These are phyloP conservation scores for Tolypocladium ophioglossoides DNA, from an alignment of 2,329 filamentous ascomycete species.

Conservation along the genomic window DNA sequence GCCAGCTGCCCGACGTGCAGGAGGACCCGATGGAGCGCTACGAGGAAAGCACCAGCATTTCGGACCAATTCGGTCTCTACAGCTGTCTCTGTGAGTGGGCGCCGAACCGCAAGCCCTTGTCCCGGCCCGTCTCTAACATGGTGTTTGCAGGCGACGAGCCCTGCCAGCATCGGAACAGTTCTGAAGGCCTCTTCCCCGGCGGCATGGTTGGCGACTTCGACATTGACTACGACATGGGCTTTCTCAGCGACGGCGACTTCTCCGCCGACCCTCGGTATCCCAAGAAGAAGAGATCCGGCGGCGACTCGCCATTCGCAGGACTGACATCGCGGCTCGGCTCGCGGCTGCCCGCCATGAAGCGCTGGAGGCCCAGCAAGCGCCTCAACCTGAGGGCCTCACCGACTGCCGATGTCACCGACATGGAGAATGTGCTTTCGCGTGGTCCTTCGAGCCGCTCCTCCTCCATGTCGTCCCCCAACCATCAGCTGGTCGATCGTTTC, in stretches of 20 bases:
- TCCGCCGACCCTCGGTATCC: slow-evolving; percentile 27
- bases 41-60: slow-evolving; percentile 29
- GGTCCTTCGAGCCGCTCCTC: slow-evolving; percentile 68
- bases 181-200: slow-evolving; percentile 26
- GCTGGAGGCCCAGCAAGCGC: slow-evolving; percentile 37
- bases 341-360: slow-evolving; percentile 42
- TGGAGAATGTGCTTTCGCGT: slow-evolving; percentile 65
- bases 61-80: slow-evolving; percentile 37
- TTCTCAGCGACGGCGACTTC: slow-evolving; percentile 54
- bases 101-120: neutral
- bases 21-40: slow-evolving; percentile 71
- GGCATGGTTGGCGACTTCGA: slow-evolving; percentile 32
- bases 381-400: slow-evolving; percentile 42
- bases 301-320: slow-evolving; percentile 49
- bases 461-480: slow-evolving; percentile 56
- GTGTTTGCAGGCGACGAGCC: slow-evolving; percentile 44
- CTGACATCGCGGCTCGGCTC: slow-evolving; percentile 57
- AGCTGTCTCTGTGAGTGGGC: slow-evolving; percentile 63
- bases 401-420: slow-evolving; percentile 71
- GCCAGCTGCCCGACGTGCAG: slow-evolving; percentile 67
- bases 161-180: slow-evolving; percentile 44
- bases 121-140: slow-evolving; percentile 8
- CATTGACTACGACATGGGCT: slow-evolving; percentile 56
- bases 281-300: slow-evolving; percentile 44
- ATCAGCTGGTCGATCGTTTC: slow-evolving; percentile 30